Conservation (phyloP, 2,329 filamentous ascomycete species). For the Venturia aucupariae region DNA sequence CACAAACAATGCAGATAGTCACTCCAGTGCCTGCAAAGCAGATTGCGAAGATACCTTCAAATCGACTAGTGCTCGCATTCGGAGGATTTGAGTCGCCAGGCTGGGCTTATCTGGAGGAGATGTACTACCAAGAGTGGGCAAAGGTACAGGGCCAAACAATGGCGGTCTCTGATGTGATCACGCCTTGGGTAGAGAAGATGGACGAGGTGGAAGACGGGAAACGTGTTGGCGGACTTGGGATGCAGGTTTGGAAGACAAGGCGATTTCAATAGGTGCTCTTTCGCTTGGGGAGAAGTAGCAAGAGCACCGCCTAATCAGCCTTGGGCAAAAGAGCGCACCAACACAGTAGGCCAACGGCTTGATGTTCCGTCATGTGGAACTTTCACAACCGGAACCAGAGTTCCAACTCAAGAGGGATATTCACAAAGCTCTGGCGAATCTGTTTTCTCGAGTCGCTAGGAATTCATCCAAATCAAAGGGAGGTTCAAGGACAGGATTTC, state of each 20-base stretch:
- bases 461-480: too few species aligned
- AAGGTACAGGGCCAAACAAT: neutral
- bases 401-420: too few species aligned
- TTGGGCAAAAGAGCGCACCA: neutral
- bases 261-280: neutral
- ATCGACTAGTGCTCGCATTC: constrained; percentile 4
- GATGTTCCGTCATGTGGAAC: too few species aligned
- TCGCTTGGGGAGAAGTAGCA: neutral
- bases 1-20: constrained; percentile 2
- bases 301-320: neutral
- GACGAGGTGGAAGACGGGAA: neutral
- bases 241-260: constrained; percentile 12
- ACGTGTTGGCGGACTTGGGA: neutral
- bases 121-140: constrained; percentile 9
- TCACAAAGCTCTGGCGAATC: too few species aligned
- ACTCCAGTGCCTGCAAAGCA: neutral
- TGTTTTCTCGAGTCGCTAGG: too few species aligned
- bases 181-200: constrained; percentile 4
- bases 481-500: too few species aligned
- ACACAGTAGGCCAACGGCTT: neutral
- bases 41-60: neutral
- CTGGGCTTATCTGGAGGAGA: constrained; percentile 11
- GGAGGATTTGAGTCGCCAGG: constrained; percentile 11
- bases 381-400: too few species aligned
- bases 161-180: neutral